These are phyloP conservation scores for Dendrobium chrysotoxum DNA, from an alignment of 106 monocot genomes.

Conservation along the genomic window DNA sequence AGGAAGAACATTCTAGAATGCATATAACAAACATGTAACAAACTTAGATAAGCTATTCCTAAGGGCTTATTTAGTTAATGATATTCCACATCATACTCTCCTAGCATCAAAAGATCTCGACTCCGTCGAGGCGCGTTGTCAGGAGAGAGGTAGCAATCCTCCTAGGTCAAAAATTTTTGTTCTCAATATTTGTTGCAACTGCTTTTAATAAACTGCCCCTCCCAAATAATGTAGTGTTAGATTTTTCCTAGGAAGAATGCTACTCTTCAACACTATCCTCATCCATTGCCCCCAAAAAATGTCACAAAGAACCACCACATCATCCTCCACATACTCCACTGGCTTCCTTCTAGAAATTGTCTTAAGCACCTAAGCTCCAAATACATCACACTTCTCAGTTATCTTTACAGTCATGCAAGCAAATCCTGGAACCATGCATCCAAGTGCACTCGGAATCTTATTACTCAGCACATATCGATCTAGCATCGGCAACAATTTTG, in stretches of 20 bases:
- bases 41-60: no score
- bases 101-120: no score
- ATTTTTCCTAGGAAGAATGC: no score
- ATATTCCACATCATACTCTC: no score
- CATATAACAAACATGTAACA: no score
- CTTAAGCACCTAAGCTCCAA: constrained; percentile 19
- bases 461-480: constrained; percentile 23
- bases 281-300: constrained; percentile 14
- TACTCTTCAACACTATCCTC: constrained; percentile 22
- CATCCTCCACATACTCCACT: constrained; percentile 27
- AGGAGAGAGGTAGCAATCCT: no score
- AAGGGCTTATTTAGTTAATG: no score
- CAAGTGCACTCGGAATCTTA: constrained; percentile 29
- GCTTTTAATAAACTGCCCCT: neutral
- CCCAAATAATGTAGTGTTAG: no score
- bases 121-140: no score
- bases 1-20: no score
- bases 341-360: constrained; percentile 17
- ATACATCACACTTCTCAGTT: constrained; percentile 30
- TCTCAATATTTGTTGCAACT: no score
- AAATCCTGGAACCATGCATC: constrained; percentile 36
- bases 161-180: no score
- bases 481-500: constrained; percentile 29
- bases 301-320: constrained; percentile 32
- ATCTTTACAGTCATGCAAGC: constrained; percentile 14